Evolutionary conservation across 2,329 filamentous ascomycete genomes (phyloP).

Genomic region (Colletotrichum limetticola): DNA sequence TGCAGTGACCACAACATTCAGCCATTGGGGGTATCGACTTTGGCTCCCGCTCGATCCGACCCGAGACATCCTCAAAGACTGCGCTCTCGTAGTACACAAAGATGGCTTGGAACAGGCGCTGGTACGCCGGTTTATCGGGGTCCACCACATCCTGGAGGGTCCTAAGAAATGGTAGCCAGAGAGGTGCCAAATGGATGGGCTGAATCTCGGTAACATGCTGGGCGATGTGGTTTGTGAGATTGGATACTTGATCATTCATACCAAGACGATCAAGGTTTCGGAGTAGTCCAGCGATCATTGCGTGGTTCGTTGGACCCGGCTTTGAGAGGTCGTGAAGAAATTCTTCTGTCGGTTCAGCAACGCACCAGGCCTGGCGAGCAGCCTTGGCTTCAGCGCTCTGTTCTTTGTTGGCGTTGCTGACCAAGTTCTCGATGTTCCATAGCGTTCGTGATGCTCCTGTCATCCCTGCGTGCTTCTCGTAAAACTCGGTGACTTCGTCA

Average conservation of each 20-base stretch:
- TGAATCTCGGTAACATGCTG: constrained; percentile 2
- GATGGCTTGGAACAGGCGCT: constrained; percentile 14
- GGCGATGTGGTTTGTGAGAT: constrained; percentile 6
- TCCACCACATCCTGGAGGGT: constrained; percentile 25
- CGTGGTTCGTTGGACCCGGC: neutral
- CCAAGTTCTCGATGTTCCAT: constrained; percentile 1
- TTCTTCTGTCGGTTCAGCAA: neutral
- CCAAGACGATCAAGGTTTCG: constrained; percentile 23
- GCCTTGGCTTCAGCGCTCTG: constrained; percentile 14
- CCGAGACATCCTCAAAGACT: constrained; percentile 23
- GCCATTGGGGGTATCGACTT: constrained; percentile 11
- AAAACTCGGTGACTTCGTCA: constrained; percentile 13
- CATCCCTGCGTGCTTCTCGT: neutral
- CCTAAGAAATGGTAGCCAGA: constrained; percentile 24
- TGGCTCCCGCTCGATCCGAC: constrained; percentile 6
- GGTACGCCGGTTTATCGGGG: constrained; percentile 2
- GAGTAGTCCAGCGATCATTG: constrained; percentile 23
- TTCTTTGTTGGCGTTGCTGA: constrained; percentile 14
- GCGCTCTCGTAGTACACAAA: constrained; percentile 12
- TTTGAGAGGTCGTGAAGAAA: neutral
- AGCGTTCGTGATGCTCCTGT: neutral
- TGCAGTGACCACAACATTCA: constrained; percentile 20
- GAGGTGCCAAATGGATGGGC: constrained; percentile 19
- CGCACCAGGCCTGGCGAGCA: constrained; percentile 21
- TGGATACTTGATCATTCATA: constrained; percentile 4